A percentile compares a stretch with the other conserved stretches of the same genome.
Conservation (phyloP, 306 rosid species). For the Corylus heterophylla region DNA sequence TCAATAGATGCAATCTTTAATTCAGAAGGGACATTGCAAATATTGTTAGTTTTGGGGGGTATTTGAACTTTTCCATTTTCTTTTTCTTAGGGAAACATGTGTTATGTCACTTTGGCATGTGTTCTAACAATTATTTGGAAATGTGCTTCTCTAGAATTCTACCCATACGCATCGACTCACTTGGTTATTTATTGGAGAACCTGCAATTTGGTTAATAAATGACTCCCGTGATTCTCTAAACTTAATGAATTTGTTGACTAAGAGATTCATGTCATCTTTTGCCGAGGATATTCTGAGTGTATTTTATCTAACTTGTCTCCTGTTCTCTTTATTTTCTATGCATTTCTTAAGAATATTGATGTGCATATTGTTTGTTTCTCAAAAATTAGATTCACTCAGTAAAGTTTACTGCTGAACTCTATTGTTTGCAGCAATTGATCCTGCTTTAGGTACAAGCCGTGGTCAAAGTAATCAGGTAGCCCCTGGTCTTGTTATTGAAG, state of each 20-base stretch:
- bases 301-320: neutral
- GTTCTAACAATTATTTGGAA: neutral
- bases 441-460: conserved; percentile 70
- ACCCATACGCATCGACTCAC: neutral
- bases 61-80: neutral
- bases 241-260: neutral
- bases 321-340: neutral
- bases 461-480: conserved; percentile 64
- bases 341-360: neutral
- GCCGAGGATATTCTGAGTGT: neutral
- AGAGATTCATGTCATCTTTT: neutral
- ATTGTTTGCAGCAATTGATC: conserved; percentile 63
- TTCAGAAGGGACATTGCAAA: too few species aligned
- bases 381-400: neutral
- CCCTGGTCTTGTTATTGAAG: conserved; percentile 90
- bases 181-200: neutral
- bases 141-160: neutral
- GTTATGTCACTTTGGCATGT: neutral
- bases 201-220: neutral
- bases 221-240: neutral
- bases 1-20: neutral
- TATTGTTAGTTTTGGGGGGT: too few species aligned
- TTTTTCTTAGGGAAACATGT: neutral
- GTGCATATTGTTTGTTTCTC: neutral
- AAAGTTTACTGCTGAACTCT: conserved; percentile 27